Evolutionary conservation across 2,329 filamentous ascomycete species (phyloP).

Genomic region (Cyanodermella asteris): DNA sequence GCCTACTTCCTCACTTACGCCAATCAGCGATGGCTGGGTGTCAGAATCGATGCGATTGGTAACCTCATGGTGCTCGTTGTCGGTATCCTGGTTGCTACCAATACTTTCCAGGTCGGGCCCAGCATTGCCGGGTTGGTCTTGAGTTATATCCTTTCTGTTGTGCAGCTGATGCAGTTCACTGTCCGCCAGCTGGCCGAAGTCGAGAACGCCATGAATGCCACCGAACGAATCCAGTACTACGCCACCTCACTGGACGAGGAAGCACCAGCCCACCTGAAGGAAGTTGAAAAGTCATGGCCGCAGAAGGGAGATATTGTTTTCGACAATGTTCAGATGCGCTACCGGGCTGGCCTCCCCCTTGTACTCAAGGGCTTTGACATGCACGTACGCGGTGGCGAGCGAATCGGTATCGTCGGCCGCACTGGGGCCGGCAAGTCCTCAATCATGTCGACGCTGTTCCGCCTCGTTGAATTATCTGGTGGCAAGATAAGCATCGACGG

Average conservation of each 20-base stretch:
- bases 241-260: conserved; percentile 73
- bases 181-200: conserved; percentile 86
- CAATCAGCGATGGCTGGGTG: conserved; percentile 81
- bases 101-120: conserved; percentile 63
- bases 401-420: conserved; percentile 16
- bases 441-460: conserved; percentile 13
- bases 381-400: conserved; percentile 21
- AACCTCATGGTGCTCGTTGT: conserved; percentile 69
- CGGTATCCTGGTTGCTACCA: conserved; percentile 79
- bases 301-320: conserved; percentile 66
- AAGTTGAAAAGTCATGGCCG: conserved; percentile 60
- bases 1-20: conserved; percentile 91
- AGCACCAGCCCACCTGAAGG: conserved; percentile 52
- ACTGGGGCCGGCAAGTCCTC: conserved; percentile 15
- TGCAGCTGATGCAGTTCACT: conserved; percentile 90
- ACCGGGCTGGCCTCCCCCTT: conserved; percentile 47
- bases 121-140: conserved; percentile 74
- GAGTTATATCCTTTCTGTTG: conserved; percentile 80
- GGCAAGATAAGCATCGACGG: conserved; percentile 10
- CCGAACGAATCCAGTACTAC: conserved; percentile 80
- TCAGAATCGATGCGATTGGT: conserved; percentile 67
- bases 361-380: conserved; percentile 45
- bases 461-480: conserved; percentile 9
- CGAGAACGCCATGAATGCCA: conserved; percentile 95
- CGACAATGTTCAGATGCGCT: conserved; percentile 56